phyloP scores from a whole-genome alignment of 176 grass and related monocot genomes.

The Carex scoparia region DNA sequence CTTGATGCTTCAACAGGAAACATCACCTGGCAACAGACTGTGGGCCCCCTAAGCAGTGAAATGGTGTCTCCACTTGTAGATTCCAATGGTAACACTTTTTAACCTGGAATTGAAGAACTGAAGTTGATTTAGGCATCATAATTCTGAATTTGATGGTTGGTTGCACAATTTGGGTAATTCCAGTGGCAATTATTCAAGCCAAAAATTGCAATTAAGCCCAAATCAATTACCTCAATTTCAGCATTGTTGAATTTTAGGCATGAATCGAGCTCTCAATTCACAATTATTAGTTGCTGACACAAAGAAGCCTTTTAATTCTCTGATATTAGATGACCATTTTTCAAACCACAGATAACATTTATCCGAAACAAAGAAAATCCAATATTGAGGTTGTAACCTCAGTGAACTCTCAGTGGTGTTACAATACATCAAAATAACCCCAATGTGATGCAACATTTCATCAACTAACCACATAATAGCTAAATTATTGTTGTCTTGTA shows the following conservation, averaged over 20 bases:
- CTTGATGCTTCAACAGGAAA: slow-evolving; percentile 71
- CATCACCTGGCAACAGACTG: slow-evolving; percentile 54
- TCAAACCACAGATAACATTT: background rate
- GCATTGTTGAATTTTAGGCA: background rate
- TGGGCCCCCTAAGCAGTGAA: slow-evolving; percentile 59
- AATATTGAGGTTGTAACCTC: background rate
- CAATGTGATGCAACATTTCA: background rate
- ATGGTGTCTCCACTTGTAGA: slow-evolving; percentile 46
- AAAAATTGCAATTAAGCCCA: background rate
- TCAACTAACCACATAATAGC: background rate
- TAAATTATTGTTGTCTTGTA: slow-evolving; percentile 9
- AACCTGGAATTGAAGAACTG: background rate
- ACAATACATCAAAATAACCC: background rate
- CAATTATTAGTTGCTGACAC: background rate
- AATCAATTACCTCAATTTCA: background rate
- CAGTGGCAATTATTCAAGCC: background rate
- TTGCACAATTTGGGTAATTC: background rate
- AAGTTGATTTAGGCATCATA: background rate
- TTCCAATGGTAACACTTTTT: slow-evolving; percentile 49
- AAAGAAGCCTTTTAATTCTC: background rate
- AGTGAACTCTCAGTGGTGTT: background rate
- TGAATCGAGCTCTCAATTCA: background rate
- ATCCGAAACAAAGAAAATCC: background rate
- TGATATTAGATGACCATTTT: background rate
- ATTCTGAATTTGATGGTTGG: background rate